Conservation (phyloP, 2,329 filamentous ascomycete species). For the Trichoderma atroviride region DNA sequence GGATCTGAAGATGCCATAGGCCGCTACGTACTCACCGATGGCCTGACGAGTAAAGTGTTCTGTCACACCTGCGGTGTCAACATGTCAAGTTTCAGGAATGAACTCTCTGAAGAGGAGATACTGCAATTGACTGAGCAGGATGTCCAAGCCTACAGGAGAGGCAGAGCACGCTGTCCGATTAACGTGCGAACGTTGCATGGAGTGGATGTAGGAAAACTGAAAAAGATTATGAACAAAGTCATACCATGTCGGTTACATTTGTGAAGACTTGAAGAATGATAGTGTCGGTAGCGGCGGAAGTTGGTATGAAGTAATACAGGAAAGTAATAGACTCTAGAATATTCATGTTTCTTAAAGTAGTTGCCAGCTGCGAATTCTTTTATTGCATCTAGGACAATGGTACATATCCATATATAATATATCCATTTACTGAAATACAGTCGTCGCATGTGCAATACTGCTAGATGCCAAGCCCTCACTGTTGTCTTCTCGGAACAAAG, state of each 20-base stretch:
- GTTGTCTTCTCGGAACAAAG: too few relatives aligned
- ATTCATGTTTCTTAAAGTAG: neutral
- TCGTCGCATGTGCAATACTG: too few relatives aligned
- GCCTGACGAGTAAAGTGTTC: constrained; percentile 47
- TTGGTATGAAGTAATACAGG: neutral
- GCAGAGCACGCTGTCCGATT: constrained; percentile 36
- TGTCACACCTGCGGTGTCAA: constrained; percentile 53
- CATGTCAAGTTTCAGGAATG: constrained; percentile 40
- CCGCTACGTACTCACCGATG: constrained; percentile 42
- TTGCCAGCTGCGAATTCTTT: neutral
- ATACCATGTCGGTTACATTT: neutral
- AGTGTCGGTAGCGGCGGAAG: too few relatives aligned
- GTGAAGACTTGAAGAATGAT: neutral
- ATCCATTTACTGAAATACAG: too few relatives aligned
- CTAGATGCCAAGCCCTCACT: neutral
- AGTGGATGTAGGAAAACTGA: neutral
- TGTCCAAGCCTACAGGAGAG: constrained; percentile 30
- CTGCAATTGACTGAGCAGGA: constrained; percentile 30
- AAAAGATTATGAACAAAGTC: neutral
- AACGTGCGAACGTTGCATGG: constrained; percentile 40
- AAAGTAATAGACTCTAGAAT: neutral
- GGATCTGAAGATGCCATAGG: constrained; percentile 43
- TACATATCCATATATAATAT: neutral
- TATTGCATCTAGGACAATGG: neutral
- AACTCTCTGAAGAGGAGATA: constrained; percentile 42